These are phyloP conservation scores for Zychaea mexicana DNA, from an alignment of 371 early-diverging fungal genomes.

Conservation along the genomic window DNA sequence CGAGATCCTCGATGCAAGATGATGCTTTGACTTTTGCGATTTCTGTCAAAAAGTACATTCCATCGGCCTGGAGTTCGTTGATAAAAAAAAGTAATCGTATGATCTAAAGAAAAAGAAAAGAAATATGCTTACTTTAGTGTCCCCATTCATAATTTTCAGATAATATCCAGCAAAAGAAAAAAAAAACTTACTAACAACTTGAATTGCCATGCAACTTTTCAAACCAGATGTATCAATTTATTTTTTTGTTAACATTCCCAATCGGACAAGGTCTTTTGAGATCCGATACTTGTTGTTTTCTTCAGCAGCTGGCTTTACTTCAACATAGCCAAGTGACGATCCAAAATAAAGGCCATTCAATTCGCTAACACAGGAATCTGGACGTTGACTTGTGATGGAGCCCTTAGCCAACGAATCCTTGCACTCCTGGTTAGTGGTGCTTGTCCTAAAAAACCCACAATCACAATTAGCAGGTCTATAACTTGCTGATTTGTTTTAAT, in stretches of 20 bases:
- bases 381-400: neutral
- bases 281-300: neutral
- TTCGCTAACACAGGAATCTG: neutral
- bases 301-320: neutral
- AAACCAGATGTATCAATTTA: neutral
- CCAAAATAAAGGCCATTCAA: conserved; percentile 1
- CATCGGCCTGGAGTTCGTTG: neutral
- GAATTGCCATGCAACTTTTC: neutral
- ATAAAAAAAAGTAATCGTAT: neutral
- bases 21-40: neutral
- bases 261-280: neutral
- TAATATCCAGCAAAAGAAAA: neutral
- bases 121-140: neutral
- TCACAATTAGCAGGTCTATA: neutral
- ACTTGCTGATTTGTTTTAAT: neutral
- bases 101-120: neutral
- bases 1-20: neutral
- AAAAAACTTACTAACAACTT: neutral
- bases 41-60: neutral
- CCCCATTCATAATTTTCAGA: neutral
- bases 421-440: neutral
- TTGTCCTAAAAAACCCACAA: neutral
- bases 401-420: neutral
- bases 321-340: neutral
- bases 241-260: neutral